Conservation (phyloP, 257 asterid species). For the Lithospermum erythrorhizon region DNA sequence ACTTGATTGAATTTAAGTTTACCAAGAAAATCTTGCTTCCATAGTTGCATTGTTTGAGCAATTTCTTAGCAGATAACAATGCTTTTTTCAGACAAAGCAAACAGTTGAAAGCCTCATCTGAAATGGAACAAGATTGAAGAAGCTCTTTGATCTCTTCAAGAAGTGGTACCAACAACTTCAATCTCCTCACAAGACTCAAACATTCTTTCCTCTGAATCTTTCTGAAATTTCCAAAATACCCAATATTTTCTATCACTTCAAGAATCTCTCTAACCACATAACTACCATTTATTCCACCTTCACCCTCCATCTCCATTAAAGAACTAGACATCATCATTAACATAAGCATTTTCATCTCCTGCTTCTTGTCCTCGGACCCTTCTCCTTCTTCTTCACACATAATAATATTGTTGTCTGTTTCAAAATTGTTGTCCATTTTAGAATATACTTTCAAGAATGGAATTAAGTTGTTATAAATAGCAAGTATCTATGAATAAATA, state of each 20-base stretch:
- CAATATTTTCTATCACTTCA: constrained; percentile 33
- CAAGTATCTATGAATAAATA: no score
- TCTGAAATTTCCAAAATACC: constrained; percentile 48
- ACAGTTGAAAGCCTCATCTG: constrained; percentile 31
- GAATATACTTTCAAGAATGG: neutral
- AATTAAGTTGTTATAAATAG: neutral
- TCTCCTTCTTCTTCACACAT: neutral
- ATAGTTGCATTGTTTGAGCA: constrained; percentile 51
- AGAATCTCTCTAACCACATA: constrained; percentile 40
- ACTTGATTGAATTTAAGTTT: no score
- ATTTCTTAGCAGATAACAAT: constrained; percentile 50
- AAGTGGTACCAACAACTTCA: constrained; percentile 49
- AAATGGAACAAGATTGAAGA: constrained; percentile 16
- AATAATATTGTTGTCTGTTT: neutral
- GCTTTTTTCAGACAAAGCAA: constrained; percentile 50
- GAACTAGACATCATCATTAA: neutral
- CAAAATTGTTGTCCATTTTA: neutral
- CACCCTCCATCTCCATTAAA: neutral
- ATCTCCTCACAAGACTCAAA: constrained; percentile 37
- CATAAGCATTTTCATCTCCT: neutral
- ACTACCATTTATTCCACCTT: neutral
- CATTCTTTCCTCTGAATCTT: constrained; percentile 66
- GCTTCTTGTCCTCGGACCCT: neutral
- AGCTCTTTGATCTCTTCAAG: constrained; percentile 45
- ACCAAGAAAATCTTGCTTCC: constrained; percentile 93